Conservation (phyloP, 2,329 filamentous ascomycete genomes). For the Aspergillus phoenicis region DNA sequence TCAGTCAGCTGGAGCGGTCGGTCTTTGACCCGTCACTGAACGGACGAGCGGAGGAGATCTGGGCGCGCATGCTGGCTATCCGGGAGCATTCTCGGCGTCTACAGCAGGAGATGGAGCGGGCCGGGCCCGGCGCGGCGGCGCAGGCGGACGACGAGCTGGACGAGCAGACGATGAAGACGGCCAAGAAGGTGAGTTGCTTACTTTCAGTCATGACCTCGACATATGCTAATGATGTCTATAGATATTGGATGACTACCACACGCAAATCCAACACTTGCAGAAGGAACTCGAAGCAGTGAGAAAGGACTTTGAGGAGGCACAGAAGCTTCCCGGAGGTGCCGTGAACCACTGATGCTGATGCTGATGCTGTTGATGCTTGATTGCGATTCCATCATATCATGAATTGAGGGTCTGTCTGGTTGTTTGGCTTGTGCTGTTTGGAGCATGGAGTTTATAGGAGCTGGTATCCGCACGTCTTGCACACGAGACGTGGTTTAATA, state of each 20-base stretch:
- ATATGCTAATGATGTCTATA: conserved; percentile 35
- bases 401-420: background rate
- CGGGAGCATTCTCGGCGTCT: conserved; percentile 61
- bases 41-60: conserved; percentile 66
- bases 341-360: conserved; percentile 19
- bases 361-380: background rate
- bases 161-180: conserved; percentile 60
- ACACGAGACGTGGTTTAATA: background rate
- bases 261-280: conserved; percentile 59
- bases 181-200: conserved; percentile 58
- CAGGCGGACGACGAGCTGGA: conserved; percentile 53
- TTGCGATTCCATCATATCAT: no score
- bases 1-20: conserved; percentile 59
- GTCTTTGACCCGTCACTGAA: conserved; percentile 63
- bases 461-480: conserved; percentile 5
- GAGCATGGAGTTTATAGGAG: conserved; percentile 9
- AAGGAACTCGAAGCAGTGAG: conserved; percentile 62
- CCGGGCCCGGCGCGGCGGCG: conserved; percentile 45
- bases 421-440: background rate
- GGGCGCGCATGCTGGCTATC: conserved; percentile 66
- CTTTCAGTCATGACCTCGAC: background rate
- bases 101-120: conserved; percentile 61
- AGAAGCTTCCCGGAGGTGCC: conserved; percentile 38
- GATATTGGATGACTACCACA: conserved; percentile 55
- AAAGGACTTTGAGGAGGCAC: conserved; percentile 62